These are phyloP conservation scores for Vitis hybrid DNA, from an alignment of 177 flowering plant genomes.

Conservation along the genomic window DNA sequence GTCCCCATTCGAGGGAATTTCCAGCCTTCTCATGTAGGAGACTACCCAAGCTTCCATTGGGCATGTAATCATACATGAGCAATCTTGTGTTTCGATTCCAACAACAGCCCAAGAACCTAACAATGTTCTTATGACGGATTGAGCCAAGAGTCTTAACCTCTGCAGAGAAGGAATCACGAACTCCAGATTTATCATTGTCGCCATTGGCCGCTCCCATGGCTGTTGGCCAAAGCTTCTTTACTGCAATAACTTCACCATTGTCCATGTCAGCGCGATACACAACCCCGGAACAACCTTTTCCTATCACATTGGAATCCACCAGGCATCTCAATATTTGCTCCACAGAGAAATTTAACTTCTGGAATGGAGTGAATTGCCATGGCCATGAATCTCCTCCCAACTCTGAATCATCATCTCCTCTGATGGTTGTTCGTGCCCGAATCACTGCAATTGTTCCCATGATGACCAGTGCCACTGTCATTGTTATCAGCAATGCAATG, in stretches of 20 bases:
- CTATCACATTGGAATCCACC: constrained; percentile 53
- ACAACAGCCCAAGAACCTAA: constrained; percentile 60
- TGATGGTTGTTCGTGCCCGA: constrained; percentile 32
- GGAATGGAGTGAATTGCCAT: constrained; percentile 70
- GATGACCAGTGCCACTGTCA: constrained; percentile 39
- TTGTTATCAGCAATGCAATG: constrained; percentile 39
- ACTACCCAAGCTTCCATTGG: constrained; percentile 63
- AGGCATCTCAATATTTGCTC: constrained; percentile 48
- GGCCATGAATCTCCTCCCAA: constrained; percentile 49
- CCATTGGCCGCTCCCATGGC: constrained; percentile 20
- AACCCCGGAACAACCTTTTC: constrained; percentile 68
- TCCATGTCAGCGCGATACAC: constrained; percentile 58
- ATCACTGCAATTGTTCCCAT: constrained; percentile 44
- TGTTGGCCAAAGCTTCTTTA: constrained; percentile 71
- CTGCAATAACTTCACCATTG: constrained; percentile 60
- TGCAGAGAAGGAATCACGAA: constrained; percentile 62
- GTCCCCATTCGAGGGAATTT: constrained; percentile 51
- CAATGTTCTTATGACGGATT: constrained; percentile 69
- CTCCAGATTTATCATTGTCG: constrained; percentile 27
- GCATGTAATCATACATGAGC: constrained; percentile 69
- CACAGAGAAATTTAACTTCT: constrained; percentile 54
- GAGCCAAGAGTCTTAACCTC: constrained; percentile 59
- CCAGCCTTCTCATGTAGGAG: constrained; percentile 56
- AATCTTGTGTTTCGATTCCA: constrained; percentile 49
- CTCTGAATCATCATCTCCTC: constrained; percentile 48